Percentiles rank a stretch among this genome's conserved stretches.
phyloP scores from a whole-genome alignment of 129 eudicot genomes.

The Ambrosia trifida region DNA sequence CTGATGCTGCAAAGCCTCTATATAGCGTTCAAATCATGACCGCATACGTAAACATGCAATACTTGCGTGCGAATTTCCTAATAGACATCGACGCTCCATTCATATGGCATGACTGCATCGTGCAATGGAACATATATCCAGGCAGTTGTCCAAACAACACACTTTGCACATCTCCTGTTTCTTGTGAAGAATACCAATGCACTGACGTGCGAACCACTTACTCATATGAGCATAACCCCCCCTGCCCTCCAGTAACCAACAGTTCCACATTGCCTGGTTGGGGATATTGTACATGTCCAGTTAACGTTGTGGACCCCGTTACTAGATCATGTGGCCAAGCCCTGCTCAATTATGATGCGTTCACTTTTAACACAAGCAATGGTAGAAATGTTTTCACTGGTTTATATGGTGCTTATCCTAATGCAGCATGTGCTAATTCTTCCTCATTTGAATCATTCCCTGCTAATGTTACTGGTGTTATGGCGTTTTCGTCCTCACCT shows the following conservation, averaged over 20 bases:
- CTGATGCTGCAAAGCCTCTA: slow-evolving; percentile 31
- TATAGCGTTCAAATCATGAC: slow-evolving; percentile 37
- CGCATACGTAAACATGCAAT: slow-evolving; percentile 15
- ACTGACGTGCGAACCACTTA: slow-evolving; percentile 29
- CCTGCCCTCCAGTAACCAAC: slow-evolving; percentile 20
- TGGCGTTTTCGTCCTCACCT: slow-evolving; percentile 46
- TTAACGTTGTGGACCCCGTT: slow-evolving; percentile 41
- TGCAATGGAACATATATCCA: slow-evolving; percentile 27
- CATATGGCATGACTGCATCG: slow-evolving; percentile 45
- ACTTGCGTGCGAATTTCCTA: slow-evolving; percentile 24
- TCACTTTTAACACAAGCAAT: slow-evolving; percentile 32
- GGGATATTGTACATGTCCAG: slow-evolving; percentile 34
- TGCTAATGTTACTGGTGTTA: slow-evolving; percentile 36
- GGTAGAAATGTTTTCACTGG: slow-evolving; percentile 30
- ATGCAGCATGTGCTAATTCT: slow-evolving; percentile 43
- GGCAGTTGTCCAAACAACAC: slow-evolving; percentile 21
- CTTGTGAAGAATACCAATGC: slow-evolving; percentile 40
- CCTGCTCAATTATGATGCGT: slow-evolving; percentile 25
- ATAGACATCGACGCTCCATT: slow-evolving; percentile 49
- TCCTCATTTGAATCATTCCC: slow-evolving; percentile 38
- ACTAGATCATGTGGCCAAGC: slow-evolving; percentile 38
- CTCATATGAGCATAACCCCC: slow-evolving; percentile 15
- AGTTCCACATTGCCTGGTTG: slow-evolving; percentile 14
- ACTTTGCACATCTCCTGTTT: slow-evolving; percentile 22
- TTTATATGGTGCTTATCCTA: slow-evolving; percentile 13